Conservation (phyloP, 1,284 basidiomycete species). For the Mrakiaceae sp. region DNA sequence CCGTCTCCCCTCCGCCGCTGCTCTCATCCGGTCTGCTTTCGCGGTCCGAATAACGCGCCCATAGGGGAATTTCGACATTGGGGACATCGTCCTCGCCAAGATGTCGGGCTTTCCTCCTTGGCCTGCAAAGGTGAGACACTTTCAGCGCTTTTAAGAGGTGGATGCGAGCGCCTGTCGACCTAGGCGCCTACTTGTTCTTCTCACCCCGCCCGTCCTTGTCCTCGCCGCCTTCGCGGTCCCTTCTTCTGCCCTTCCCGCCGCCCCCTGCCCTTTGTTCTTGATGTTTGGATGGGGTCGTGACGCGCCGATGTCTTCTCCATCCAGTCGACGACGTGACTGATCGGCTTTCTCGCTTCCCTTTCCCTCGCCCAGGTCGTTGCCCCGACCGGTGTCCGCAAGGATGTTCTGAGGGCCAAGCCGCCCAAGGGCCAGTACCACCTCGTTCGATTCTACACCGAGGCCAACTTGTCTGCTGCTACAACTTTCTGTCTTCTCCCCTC, state of each 20-base stretch:
- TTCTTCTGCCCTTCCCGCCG: constrained; percentile 14
- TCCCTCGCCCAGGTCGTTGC: constrained; percentile 55
- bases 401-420: constrained; percentile 58
- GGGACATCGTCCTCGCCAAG: constrained; percentile 83
- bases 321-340: not conserved
- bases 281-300: not conserved
- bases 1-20: not conserved
- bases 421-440: constrained; percentile 58
- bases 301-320: not conserved
- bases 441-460: constrained; percentile 77
- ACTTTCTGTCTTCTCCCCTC: constrained; percentile 14
- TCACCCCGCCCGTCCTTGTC: not conserved
- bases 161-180: too few relatives aligned
- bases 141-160: not conserved
- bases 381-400: constrained; percentile 48
- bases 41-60: too few relatives aligned
- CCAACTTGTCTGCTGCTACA: constrained; percentile 64
- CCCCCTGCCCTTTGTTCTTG: constrained; percentile 4
- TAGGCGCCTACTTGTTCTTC: not conserved
- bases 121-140: constrained; percentile 60
- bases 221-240: constrained; percentile 15
- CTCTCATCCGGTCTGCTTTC: not conserved
- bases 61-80: constrained; percentile 37
- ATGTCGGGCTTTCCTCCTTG: constrained; percentile 70
- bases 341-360: constrained; percentile 14